Percentiles rank a stretch among this genome's conserved stretches.
Conservation (phyloP, 352 stramenopile species). For the Globisporangium parvum region DNA sequence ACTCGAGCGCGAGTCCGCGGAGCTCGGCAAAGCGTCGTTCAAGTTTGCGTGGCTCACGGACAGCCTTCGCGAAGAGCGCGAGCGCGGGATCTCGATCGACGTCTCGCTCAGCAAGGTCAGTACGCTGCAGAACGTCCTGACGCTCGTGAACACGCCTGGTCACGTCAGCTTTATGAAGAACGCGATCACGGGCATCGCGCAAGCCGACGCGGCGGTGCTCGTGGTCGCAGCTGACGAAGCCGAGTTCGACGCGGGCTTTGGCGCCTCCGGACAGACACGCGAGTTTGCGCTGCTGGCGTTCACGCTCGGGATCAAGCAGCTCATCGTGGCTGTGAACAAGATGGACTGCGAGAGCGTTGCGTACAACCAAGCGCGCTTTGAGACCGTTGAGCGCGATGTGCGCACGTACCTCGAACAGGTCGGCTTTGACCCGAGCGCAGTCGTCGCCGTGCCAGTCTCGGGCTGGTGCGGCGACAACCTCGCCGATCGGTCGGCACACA, state of each 20-base stretch:
- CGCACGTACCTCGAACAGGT: constrained; percentile 93
- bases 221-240: constrained; percentile 89
- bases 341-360: constrained; percentile 96
- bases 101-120: constrained; percentile 95
- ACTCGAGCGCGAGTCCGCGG: constrained; percentile 96
- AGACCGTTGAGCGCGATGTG: constrained; percentile 93
- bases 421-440: constrained; percentile 94
- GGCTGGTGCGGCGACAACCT: constrained; percentile 98
- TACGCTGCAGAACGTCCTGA: constrained; percentile 92
- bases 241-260: constrained; percentile 95
- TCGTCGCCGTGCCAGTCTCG: constrained; percentile 96
- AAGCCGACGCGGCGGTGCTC: constrained; percentile 97
- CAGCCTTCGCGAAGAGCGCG: constrained; percentile 97
- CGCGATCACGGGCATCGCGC: constrained; percentile 98
- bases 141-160: constrained; percentile 97
- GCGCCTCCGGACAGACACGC: constrained; percentile 92
- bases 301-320: constrained; percentile 96
- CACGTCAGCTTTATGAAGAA: constrained; percentile 99
- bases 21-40: constrained; percentile 97
- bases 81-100: constrained; percentile 98
- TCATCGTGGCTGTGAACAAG: constrained; percentile 98
- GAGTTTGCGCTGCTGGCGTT: constrained; percentile 96
- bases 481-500: constrained; percentile 87
- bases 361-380: constrained; percentile 92
- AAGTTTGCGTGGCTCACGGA: constrained; percentile 99